These are phyloP conservation scores for Syzygium aqueum DNA, from an alignment of 345 rosid species.

Conservation along the genomic window DNA sequence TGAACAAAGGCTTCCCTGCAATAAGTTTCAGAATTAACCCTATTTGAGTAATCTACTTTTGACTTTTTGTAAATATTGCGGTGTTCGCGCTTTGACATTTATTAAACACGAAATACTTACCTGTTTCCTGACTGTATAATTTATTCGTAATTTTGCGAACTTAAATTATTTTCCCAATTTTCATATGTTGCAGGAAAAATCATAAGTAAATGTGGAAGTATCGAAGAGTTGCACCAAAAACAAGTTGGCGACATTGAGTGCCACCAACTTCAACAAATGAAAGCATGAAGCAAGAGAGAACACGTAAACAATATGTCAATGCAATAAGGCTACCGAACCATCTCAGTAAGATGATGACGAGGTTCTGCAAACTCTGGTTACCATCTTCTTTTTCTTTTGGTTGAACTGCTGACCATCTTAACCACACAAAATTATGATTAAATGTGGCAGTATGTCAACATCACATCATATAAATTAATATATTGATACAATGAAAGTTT, in stretches of 20 bases:
- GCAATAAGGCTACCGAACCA: not conserved
- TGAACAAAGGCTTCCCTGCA: constrained; percentile 26
- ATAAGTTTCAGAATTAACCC: not conserved
- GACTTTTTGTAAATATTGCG: not conserved
- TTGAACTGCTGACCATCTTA: not conserved
- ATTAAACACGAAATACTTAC: not conserved
- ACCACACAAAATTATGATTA: not conserved
- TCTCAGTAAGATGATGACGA: not conserved
- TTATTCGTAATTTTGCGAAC: not conserved
- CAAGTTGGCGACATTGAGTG: not conserved
- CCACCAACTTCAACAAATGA: not conserved
- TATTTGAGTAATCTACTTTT: not conserved
- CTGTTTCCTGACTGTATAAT: not conserved
- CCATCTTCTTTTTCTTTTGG: not conserved
- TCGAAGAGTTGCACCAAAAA: not conserved
- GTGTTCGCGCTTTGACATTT: not conserved
- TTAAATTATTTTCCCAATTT: not conserved
- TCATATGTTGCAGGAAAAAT: not conserved
- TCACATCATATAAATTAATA: not conserved
- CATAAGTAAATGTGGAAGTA: not conserved
- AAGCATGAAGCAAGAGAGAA: not conserved
- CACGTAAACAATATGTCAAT: not conserved
- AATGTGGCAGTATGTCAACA: not conserved
- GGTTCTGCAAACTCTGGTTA: not conserved
- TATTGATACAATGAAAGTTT: not conserved